Evolutionary conservation across 129 eudicot genomes (phyloP).

Genomic region (Centrapalus pauciflorus): DNA sequence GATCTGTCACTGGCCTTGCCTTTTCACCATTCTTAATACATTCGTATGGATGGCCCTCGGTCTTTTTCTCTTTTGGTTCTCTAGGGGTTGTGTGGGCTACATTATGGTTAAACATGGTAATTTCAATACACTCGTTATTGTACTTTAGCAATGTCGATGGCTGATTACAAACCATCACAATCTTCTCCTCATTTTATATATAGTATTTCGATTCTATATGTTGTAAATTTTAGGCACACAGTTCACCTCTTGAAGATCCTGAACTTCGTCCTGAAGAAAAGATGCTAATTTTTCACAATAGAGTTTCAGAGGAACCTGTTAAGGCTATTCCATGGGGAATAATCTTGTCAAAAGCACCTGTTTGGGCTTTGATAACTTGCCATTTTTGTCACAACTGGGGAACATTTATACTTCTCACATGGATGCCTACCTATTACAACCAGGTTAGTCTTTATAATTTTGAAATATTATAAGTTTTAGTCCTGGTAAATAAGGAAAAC

Average conservation of each 20-base stretch:
- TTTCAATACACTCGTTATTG: neutral
- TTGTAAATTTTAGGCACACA: conserved; percentile 51
- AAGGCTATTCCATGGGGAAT: conserved; percentile 67
- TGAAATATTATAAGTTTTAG: neutral
- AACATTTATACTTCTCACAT: conserved; percentile 79
- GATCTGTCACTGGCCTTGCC: conserved; percentile 84
- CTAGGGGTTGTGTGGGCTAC: conserved; percentile 82
- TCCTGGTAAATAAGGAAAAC: neutral
- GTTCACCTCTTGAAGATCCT: conserved; percentile 84
- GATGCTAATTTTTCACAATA: conserved; percentile 51
- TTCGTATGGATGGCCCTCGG: conserved; percentile 78
- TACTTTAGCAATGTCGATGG: neutral
- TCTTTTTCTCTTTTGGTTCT: conserved; percentile 89
- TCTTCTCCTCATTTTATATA: neutral
- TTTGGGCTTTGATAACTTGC: conserved; percentile 79
- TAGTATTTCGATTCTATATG: neutral
- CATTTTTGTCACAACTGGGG: conserved; percentile 97
- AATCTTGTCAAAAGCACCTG: conserved; percentile 77
- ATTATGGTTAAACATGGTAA: conserved; percentile 69
- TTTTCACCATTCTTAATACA: conserved; percentile 81
- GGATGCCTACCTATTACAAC: conserved; percentile 95
- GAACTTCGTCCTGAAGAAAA: conserved; percentile 62
- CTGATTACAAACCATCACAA: neutral
- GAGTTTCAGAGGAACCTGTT: conserved; percentile 64
- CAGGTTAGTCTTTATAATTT: conserved; percentile 42